A percentile compares a stretch with the other conserved stretches of the same genome.
Evolutionary conservation across 164 flowering plant species (phyloP).

Genomic region (Stephania yunnanensis): DNA sequence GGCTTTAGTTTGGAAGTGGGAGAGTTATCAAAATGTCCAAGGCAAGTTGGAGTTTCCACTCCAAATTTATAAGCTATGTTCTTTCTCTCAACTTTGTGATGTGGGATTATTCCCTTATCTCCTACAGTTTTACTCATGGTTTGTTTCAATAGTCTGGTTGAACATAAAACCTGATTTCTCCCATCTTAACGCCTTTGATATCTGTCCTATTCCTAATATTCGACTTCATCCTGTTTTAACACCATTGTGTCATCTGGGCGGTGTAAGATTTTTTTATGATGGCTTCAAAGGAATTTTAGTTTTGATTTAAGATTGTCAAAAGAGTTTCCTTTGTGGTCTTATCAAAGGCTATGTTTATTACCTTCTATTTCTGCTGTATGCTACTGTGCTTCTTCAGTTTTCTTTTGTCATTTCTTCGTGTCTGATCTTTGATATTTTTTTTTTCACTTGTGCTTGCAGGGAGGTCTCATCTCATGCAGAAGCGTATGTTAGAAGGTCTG

Average conservation of each 20-base stretch:
- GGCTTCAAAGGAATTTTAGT: neutral
- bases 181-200: neutral
- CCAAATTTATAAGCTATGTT: neutral
- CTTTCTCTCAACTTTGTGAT: neutral
- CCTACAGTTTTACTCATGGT: neutral
- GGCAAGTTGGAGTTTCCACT: neutral
- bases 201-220: neutral
- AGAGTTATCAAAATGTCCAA: no score
- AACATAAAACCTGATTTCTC: neutral
- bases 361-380: neutral
- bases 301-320: neutral
- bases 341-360: neutral
- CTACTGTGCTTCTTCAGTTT: neutral
- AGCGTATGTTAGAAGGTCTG: constrained; percentile 86
- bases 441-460: constrained; percentile 34
- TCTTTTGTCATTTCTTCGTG: neutral
- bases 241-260: neutral
- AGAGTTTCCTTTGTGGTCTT: neutral
- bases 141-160: neutral
- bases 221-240: neutral
- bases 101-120: no score
- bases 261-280: neutral
- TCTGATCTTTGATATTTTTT: constrained; percentile 4
- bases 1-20: no score
- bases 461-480: constrained; percentile 68